Evolutionary conservation across 495 filamentous ascomycete genomes (phyloP), one percentile per base, ranked within the genome.

Genomic region (Aspergillus conjunctus): DNA sequence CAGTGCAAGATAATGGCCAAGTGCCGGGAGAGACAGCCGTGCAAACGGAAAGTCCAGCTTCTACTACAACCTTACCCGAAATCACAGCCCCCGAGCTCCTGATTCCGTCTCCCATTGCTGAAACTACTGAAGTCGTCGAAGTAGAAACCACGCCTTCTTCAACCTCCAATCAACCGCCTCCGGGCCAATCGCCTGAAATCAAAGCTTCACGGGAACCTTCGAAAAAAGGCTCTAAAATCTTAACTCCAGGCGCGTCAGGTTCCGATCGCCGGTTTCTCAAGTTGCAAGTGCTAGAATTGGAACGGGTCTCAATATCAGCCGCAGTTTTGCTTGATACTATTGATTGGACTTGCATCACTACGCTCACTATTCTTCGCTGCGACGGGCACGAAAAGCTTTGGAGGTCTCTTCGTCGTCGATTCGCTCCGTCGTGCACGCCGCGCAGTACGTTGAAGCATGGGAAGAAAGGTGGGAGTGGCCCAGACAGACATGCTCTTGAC

Each of bases 311-410:
- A 1, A 71, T 97, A 6, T 91, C 87, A 10, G 76, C 92, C 20
- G 77, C 85, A 15, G 84, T 90, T 17, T 78, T 93, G 31, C 76
- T 86, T 39, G 84, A 84, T 49, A 86, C 86, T 0, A 81, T 97
- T 53, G 91, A 98, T 70, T 96, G 91, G 91, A 86, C 85, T 0
- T 72, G 81, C 4, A 72, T 97, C 44, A 88, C 85, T n/a, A 88
- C 78, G 15, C 74, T 98, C 51, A 97, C 93, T 0, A 81, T 98
- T 15, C 84, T 98, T 50, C 80, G 88, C 44, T 97, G 93, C 68
- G 77, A 82, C 30, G 83, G 89, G 50, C 88, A 92, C 67, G 91
- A 95, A 43, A 79, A 84, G 49, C 83, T 98, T 3, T 97, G 91
- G 92, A 87, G 87, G 66, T 83, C 87, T 39, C 79, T 98, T 10